A percentile compares a stretch with the other conserved stretches of the same genome.
Conservation (phyloP, 1,139 yeast species). For the Suhomyces wounanorum region DNA sequence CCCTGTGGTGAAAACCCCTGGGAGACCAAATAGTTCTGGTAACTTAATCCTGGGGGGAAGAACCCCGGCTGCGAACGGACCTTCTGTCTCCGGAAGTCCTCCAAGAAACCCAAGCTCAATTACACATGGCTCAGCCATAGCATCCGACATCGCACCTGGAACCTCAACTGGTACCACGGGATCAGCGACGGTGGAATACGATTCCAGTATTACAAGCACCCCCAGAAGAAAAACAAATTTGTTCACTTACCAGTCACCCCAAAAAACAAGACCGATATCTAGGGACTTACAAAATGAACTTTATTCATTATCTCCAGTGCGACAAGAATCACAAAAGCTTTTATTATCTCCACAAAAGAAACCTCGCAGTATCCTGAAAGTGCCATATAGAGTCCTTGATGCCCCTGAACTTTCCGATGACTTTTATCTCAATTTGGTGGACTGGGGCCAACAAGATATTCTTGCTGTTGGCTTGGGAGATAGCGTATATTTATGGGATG, state of each 20-base stretch:
- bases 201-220: constrained; percentile 38
- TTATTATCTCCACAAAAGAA: constrained; percentile 81
- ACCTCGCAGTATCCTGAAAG: constrained; percentile 74
- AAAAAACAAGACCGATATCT: constrained; percentile 59
- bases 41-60: constrained; percentile 13
- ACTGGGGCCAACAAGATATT: constrained; percentile 92
- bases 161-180: constrained; percentile 5
- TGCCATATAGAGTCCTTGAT: constrained; percentile 90
- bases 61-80: constrained; percentile 5
- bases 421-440: constrained; percentile 86
- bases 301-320: constrained; percentile 82
- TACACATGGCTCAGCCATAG: not conserved
- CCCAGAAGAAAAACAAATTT: constrained; percentile 62
- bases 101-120: constrained; percentile 11
- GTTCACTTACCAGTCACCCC: constrained; percentile 72
- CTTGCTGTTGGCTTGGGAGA: constrained; percentile 90
- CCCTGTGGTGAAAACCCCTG: constrained; percentile 12
- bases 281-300: constrained; percentile 69
- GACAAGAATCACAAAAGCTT: constrained; percentile 82
- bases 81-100: constrained; percentile 10
- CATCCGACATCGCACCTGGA: constrained; percentile 3
- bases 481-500: constrained; percentile 89
- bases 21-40: constrained; percentile 29
- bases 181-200: constrained; percentile 14
- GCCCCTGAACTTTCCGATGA: constrained; percentile 97